These are phyloP conservation scores for Saccharomycopsis lassenensis DNA, from an alignment of 805 yeast species.

Conservation along the genomic window DNA sequence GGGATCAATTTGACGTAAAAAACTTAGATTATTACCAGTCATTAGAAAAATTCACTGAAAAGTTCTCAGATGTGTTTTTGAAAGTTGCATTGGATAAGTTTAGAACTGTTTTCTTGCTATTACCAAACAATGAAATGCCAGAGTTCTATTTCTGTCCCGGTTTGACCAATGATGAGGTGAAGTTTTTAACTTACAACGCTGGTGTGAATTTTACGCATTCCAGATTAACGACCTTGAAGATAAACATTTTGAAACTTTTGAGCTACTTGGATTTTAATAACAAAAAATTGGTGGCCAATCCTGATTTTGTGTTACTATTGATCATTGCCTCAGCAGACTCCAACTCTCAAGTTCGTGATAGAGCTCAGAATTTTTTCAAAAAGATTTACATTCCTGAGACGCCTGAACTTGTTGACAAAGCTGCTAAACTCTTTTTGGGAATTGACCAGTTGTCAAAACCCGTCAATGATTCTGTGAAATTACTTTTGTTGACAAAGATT, in stretches of 20 bases:
- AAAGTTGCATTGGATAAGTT: constrained; percentile 36
- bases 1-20: no score
- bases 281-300: constrained; percentile 18
- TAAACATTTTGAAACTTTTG: constrained; percentile 32
- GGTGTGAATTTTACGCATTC: constrained; percentile 47
- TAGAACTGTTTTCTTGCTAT: constrained; percentile 46
- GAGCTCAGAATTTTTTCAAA: constrained; percentile 40
- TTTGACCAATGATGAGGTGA: constrained; percentile 40
- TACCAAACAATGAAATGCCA: constrained; percentile 29
- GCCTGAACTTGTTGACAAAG: no score
- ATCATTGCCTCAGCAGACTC: constrained; percentile 57
- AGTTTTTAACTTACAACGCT: constrained; percentile 58
- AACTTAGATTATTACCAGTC: constrained; percentile 36
- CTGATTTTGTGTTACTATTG: constrained; percentile 34
- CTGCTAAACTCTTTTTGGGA: constrained; percentile 38
- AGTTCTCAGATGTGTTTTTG: constrained; percentile 19
- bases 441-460: no score
- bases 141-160: constrained; percentile 51
- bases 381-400: constrained; percentile 26
- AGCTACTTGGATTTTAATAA: constrained; percentile 22
- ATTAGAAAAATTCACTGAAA: constrained; percentile 25
- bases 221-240: constrained; percentile 33
- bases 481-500: constrained; percentile 32
- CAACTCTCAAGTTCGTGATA: constrained; percentile 42
- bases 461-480: no score